Conservation (phyloP, 1,139 yeast genomes). For the Debaryomyces singareniensis region DNA sequence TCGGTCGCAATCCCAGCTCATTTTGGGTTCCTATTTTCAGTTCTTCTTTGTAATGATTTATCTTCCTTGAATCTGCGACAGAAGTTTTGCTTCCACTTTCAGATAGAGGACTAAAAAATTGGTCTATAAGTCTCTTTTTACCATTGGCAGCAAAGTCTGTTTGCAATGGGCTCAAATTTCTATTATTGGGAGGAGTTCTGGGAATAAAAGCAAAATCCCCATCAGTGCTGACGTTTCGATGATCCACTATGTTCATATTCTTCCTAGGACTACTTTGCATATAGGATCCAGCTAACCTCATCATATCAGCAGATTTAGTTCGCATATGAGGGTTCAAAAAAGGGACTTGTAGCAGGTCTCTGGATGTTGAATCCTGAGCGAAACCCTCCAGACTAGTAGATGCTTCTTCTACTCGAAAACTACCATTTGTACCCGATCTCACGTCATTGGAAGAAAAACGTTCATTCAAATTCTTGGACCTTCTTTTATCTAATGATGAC, state of each 20-base stretch:
- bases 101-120: slow-evolving; percentile 22
- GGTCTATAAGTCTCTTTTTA: slow-evolving; percentile 34
- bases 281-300: background rate
- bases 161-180: background rate
- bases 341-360: too few relatives aligned
- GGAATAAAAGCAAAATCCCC: background rate
- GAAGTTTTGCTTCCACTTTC: slow-evolving; percentile 6
- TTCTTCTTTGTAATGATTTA: background rate
- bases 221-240: slow-evolving; percentile 1
- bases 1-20: background rate
- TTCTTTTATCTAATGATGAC: too few relatives aligned
- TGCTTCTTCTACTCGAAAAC: too few relatives aligned
- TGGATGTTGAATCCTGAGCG: too few relatives aligned
- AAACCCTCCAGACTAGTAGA: too few relatives aligned
- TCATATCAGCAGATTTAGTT: background rate
- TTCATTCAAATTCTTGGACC: too few relatives aligned
- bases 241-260: background rate
- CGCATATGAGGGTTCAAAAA: too few relatives aligned
- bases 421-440: too few relatives aligned
- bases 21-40: background rate
- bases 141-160: slow-evolving; percentile 9
- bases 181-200: background rate
- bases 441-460: too few relatives aligned
- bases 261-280: background rate
- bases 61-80: background rate